phyloP scores from a whole-genome alignment of 2,329 filamentous ascomycete genomes.

The Monosporascus sp. region DNA sequence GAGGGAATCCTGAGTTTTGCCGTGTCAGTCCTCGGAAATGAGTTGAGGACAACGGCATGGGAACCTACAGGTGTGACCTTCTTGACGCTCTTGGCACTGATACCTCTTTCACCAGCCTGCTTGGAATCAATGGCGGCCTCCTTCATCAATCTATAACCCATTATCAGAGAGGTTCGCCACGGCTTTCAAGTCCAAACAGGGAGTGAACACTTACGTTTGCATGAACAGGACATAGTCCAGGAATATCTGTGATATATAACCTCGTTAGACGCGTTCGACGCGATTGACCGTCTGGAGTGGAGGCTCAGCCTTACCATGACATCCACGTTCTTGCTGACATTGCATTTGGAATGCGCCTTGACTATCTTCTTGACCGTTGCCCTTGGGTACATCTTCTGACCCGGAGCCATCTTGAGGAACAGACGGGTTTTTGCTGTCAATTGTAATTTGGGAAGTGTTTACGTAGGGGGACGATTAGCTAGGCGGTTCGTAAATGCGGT shows the following conservation, averaged over 20 bases:
- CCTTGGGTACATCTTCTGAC: constrained; percentile 76
- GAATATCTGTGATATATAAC: constrained; percentile 57
- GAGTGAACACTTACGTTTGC: constrained; percentile 43
- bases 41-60: no score
- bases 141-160: constrained; percentile 59
- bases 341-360: constrained; percentile 79
- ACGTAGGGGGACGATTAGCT: neutral
- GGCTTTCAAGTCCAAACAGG: neutral
- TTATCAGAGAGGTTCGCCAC: constrained; percentile 4
- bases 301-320: constrained; percentile 57
- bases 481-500: neutral
- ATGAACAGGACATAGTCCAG: constrained; percentile 82
- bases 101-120: constrained; percentile 63
- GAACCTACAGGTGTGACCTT: constrained; percentile 67
- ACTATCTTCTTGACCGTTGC: constrained; percentile 83
- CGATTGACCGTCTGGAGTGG: constrained; percentile 15
- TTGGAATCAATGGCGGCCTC: constrained; percentile 75
- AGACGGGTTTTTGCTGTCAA: neutral
- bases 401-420: constrained; percentile 46
- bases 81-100: constrained; percentile 71
- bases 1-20: constrained; percentile 49
- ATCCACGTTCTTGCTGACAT: constrained; percentile 79
- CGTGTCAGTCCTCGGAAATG: neutral
- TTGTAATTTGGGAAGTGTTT: neutral
- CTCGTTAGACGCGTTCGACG: constrained; percentile 22